These are phyloP conservation scores for Penicillium palitans DNA, from an alignment of 2,329 filamentous ascomycete species.

Conservation along the genomic window DNA sequence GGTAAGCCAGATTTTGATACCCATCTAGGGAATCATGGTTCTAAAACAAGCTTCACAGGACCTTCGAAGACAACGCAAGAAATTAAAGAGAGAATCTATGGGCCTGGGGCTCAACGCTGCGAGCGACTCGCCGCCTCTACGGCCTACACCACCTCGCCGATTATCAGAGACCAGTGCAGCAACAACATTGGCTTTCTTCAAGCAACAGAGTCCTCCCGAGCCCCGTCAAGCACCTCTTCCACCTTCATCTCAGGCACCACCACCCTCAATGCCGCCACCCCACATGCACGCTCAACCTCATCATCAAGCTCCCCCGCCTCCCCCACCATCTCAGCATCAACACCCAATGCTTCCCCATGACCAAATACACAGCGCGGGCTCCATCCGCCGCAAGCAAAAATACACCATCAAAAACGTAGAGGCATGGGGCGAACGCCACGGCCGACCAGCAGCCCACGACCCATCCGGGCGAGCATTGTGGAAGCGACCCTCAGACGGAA, in stretches of 20 bases:
- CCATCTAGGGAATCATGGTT: not conserved
- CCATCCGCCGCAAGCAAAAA: constrained; percentile 43
- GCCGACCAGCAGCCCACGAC: constrained; percentile 43
- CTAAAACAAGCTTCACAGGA: constrained; percentile 28
- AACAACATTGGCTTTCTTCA: constrained; percentile 44
- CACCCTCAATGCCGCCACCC: constrained; percentile 23
- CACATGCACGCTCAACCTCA: constrained; percentile 25
- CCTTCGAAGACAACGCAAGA: constrained; percentile 41
- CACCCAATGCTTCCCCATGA: constrained; percentile 29
- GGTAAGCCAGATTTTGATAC: constrained; percentile 28
- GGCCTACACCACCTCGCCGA: constrained; percentile 40
- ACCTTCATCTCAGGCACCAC: constrained; percentile 28
- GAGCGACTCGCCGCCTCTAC: constrained; percentile 40
- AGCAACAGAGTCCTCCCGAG: constrained; percentile 44
- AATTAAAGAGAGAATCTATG: constrained; percentile 44
- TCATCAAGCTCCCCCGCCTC: constrained; percentile 16
- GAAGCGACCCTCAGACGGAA: constrained; percentile 43
- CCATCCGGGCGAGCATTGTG: constrained; percentile 41
- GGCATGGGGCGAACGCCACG: constrained; percentile 45
- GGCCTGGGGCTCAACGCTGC: constrained; percentile 37
- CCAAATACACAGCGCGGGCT: constrained; percentile 25
- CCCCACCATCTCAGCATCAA: constrained; percentile 11
- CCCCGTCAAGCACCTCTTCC: constrained; percentile 34
- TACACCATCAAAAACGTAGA: constrained; percentile 47
- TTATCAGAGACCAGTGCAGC: constrained; percentile 45